Evolutionary conservation across 192 early-diverging fungal genomes (phyloP).

Genomic region (Cetraspora pellucida): DNA sequence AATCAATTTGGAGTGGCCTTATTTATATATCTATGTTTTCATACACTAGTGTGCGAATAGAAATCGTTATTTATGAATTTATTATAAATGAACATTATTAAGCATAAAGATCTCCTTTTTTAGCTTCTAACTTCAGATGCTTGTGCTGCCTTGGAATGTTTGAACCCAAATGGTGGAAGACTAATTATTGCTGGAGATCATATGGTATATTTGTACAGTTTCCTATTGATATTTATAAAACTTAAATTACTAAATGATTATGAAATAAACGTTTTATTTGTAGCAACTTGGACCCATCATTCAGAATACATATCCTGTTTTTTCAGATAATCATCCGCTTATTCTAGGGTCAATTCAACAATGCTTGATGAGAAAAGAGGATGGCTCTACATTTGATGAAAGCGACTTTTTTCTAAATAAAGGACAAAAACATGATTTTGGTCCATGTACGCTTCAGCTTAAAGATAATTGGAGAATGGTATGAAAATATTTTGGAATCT

Average conservation of each 20-base stretch:
- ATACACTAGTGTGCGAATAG: conserved; percentile 31
- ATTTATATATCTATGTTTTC: too few species aligned
- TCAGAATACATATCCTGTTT: conserved; percentile 44
- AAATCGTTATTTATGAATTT: conserved; percentile 32
- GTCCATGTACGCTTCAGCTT: conserved; percentile 51
- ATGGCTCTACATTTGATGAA: conserved; percentile 33
- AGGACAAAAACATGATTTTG: conserved; percentile 43
- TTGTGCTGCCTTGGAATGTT: conserved; percentile 44
- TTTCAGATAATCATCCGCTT: conserved; percentile 36
- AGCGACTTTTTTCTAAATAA: conserved; percentile 38
- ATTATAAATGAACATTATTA: not conserved
- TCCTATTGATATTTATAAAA: too few species aligned
- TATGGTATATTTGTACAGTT: conserved; percentile 21
- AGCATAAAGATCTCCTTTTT: not conserved
- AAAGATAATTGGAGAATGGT: conserved; percentile 61
- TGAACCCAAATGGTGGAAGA: conserved; percentile 39
- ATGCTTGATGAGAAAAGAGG: conserved; percentile 47
- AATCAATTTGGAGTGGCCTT: too few species aligned
- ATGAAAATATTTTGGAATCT: not conserved
- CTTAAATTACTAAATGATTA: not conserved
- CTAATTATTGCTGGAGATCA: conserved; percentile 59
- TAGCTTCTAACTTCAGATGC: conserved; percentile 49
- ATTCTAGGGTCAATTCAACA: conserved; percentile 55
- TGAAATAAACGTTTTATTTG: not conserved
- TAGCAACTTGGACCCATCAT: conserved; percentile 56